Percentiles rank a stretch among this genome's conserved stretches.
Evolutionary conservation across 2,329 filamentous ascomycete species (phyloP).

Genomic region (Corynespora cassiicola): DNA sequence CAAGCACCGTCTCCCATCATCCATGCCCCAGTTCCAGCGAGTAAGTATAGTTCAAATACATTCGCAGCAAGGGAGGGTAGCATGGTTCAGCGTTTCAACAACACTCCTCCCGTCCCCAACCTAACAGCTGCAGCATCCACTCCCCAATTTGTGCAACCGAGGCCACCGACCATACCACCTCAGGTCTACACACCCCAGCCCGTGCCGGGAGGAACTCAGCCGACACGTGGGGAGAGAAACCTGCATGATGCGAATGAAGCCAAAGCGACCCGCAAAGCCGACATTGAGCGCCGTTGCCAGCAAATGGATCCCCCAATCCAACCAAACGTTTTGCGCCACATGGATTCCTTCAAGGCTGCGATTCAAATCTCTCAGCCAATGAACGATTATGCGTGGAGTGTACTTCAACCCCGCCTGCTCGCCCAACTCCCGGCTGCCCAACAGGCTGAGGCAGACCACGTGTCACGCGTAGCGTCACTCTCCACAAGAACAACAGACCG

Average conservation of each 20-base stretch:
- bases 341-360: conserved; percentile 76
- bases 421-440: conserved; percentile 72
- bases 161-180: conserved; percentile 41
- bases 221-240: conserved; percentile 57
- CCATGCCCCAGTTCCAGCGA: conserved; percentile 40
- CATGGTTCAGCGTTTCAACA: conserved; percentile 22
- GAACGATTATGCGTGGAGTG: conserved; percentile 72
- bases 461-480: conserved; percentile 53
- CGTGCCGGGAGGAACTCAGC: conserved; percentile 27
- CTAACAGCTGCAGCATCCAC: conserved; percentile 39
- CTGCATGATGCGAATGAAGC: conserved; percentile 68
- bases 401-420: conserved; percentile 71
- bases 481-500: conserved; percentile 56
- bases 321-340: conserved; percentile 68
- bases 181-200: conserved; percentile 39
- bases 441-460: conserved; percentile 58
- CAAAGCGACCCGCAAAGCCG: conserved; percentile 68
- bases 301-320: conserved; percentile 70
- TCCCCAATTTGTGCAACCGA: conserved; percentile 33
- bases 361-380: conserved; percentile 73
- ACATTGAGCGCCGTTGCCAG: conserved; percentile 75
- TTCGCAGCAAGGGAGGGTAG: conserved; percentile 17
- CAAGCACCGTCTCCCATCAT: conserved; percentile 36
- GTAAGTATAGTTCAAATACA: conserved; percentile 37
- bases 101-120: conserved; percentile 27